A percentile compares a stretch with the other conserved stretches of the same genome.
Evolutionary conservation across 1,284 basidiomycete species (phyloP).

Genomic region (Coniferiporia sulphurascens): DNA sequence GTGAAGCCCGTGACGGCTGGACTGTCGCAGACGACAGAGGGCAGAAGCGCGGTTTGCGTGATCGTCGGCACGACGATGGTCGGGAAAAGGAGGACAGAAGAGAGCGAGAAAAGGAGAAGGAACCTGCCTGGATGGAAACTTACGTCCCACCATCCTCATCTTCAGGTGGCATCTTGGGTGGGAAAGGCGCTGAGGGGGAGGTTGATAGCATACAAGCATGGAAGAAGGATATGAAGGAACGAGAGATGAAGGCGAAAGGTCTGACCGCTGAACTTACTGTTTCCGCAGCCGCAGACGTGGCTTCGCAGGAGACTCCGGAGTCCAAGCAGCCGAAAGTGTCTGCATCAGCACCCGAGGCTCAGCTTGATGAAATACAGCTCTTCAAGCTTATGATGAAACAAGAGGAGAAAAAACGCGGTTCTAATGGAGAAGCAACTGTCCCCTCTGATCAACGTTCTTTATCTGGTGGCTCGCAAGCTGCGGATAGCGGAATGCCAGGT

Average conservation of each 20-base stretch:
- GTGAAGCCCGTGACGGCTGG: slow-evolving; percentile 41
- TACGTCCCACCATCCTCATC: slow-evolving; percentile 56
- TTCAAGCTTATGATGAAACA: slow-evolving; percentile 84
- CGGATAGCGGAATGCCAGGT: slow-evolving; percentile 7
- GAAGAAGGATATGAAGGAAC: slow-evolving; percentile 85
- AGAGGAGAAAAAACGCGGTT: slow-evolving; percentile 59
- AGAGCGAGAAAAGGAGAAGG: slow-evolving; percentile 68
- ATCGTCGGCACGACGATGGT: slow-evolving; percentile 43
- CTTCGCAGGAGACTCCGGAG: slow-evolving; percentile 16
- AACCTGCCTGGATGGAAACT: slow-evolving; percentile 92
- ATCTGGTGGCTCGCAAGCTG: neutral
- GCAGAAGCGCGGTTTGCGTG: slow-evolving; percentile 55
- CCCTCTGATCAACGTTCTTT: neutral
- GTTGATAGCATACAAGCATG: slow-evolving; percentile 86
- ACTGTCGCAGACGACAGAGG: slow-evolving; percentile 50
- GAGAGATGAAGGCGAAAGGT: slow-evolving; percentile 48
- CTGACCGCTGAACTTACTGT: slow-evolving; percentile 22
- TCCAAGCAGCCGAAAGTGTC: slow-evolving; percentile 11
- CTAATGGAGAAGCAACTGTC: neutral
- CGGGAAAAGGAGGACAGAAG: slow-evolving; percentile 50
- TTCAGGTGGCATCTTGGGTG: slow-evolving; percentile 59
- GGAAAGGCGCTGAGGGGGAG: slow-evolving; percentile 55
- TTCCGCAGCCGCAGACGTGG: slow-evolving; percentile 23
- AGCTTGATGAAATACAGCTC: slow-evolving; percentile 78
- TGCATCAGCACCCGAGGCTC: slow-evolving; percentile 31